A percentile compares a stretch with the other conserved stretches of the same genome.
These are phyloP conservation scores for Rhodomyrtus tomentosa DNA, from an alignment of 345 rosid species.

Conservation along the genomic window DNA sequence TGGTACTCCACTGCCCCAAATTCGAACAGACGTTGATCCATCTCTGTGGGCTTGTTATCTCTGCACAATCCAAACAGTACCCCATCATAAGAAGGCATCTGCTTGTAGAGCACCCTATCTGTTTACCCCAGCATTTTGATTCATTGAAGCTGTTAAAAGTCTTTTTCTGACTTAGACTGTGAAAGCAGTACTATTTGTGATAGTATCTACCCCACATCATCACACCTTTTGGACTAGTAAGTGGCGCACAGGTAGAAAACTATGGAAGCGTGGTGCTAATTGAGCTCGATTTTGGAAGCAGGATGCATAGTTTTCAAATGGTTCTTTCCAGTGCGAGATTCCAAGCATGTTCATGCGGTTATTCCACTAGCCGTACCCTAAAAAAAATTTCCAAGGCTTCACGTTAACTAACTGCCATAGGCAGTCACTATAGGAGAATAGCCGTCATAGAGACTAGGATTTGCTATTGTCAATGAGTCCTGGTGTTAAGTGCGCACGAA, in stretches of 20 bases:
- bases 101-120: not conserved
- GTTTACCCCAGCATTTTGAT: not conserved
- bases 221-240: not conserved
- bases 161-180: not conserved
- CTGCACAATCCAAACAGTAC: slow-evolving; percentile 13
- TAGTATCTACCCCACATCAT: not conserved
- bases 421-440: not conserved
- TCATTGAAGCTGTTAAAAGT: not conserved
- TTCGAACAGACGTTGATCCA: slow-evolving; percentile 65
- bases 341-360: too few species aligned
- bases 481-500: not conserved
- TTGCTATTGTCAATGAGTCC: not conserved
- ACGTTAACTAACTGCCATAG: not conserved
- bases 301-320: not conserved
- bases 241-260: not conserved
- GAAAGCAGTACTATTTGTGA: not conserved
- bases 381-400: not conserved
- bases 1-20: slow-evolving; percentile 79
- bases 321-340: too few species aligned
- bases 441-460: not conserved
- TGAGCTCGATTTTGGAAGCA: not conserved
- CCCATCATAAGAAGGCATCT: not conserved
- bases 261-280: not conserved
- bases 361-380: not conserved
- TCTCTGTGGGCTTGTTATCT: slow-evolving; percentile 44